Conservation (phyloP, 495 filamentous ascomycete genomes). For the Tuber aestivum region DNA sequence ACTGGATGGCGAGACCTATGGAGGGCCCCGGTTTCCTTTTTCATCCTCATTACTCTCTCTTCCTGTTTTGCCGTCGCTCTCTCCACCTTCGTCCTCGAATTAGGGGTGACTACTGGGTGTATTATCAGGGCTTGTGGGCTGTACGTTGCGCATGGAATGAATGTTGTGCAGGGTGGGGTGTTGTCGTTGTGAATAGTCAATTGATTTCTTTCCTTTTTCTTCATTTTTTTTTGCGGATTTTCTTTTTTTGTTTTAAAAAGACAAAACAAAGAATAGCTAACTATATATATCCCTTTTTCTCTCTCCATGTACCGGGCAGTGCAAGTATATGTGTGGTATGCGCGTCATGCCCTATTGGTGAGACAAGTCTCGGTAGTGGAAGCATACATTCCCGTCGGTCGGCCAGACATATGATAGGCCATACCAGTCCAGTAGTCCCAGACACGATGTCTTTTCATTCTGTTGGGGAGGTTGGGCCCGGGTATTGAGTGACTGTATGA, state of each 20-base stretch:
- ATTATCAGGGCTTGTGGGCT: not conserved
- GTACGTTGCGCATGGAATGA: not conserved
- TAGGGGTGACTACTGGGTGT: not conserved
- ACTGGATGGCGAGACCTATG: slow-evolving; percentile 2
- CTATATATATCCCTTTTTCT: not conserved
- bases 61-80: not conserved
- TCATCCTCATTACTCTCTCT: not conserved
- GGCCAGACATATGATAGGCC: not conserved
- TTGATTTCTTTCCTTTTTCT: not conserved
- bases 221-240: not conserved
- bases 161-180: not conserved
- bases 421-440: not conserved
- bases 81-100: not conserved
- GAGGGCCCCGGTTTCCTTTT: not conserved
- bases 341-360: not conserved
- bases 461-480: not conserved
- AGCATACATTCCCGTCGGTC: not conserved
- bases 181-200: not conserved
- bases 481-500: not conserved
- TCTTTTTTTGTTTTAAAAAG: not conserved
- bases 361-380: not conserved
- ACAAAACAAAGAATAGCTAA: not conserved
- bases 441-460: not conserved
- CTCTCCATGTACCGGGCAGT: not conserved
- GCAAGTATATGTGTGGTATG: not conserved